Evolutionary conservation across 2,329 filamentous ascomycete genomes (phyloP).

Genomic region (Lachnellula willkommii): DNA sequence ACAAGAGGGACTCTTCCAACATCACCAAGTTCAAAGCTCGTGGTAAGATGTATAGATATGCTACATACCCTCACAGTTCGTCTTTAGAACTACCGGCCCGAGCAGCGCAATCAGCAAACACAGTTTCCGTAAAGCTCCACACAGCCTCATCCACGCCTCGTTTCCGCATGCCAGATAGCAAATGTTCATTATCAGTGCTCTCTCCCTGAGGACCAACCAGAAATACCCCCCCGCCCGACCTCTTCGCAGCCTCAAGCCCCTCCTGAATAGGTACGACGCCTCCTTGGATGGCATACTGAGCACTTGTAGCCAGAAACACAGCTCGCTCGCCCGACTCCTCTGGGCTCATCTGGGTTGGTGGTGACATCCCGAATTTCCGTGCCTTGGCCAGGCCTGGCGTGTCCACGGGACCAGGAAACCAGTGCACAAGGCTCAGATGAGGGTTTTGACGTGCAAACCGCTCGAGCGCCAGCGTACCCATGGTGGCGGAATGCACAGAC

Average conservation of each 20-base stretch:
- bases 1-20: too few species aligned
- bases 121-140: neutral
- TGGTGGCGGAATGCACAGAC: constrained; percentile 41
- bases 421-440: constrained; percentile 34
- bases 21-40: too few species aligned
- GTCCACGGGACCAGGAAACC: constrained; percentile 32
- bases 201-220: constrained; percentile 31
- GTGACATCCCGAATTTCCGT: constrained; percentile 2
- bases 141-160: neutral
- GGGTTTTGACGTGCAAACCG: constrained; percentile 40
- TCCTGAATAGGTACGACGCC: constrained; percentile 8
- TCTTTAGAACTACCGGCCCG: neutral
- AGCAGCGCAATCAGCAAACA: neutral
- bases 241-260: constrained; percentile 26
- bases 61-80: neutral
- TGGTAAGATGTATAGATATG: too few species aligned
- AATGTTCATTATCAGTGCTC: constrained; percentile 13
- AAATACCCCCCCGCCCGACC: constrained; percentile 33
- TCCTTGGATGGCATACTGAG: constrained; percentile 24
- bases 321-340: constrained; percentile 32
- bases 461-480: constrained; percentile 43
- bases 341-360: constrained; percentile 13
- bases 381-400: constrained; percentile 18
- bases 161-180: neutral
- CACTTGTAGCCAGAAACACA: constrained; percentile 31